These are phyloP conservation scores for Podila epigama DNA, from an alignment of 192 early-diverging fungal species.

Conservation along the genomic window DNA sequence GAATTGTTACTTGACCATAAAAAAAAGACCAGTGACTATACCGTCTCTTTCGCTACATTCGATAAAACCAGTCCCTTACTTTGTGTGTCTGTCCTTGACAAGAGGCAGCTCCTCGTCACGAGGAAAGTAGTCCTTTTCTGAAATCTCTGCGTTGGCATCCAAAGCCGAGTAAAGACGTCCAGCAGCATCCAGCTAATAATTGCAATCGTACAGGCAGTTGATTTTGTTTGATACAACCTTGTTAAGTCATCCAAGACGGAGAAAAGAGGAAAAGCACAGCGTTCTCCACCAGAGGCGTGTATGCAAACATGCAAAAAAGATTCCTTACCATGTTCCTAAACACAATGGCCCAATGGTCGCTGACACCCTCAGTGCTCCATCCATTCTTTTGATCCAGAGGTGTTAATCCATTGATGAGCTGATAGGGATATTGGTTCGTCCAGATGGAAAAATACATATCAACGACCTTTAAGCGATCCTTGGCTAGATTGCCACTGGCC, in stretches of 20 bases:
- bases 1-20: background rate
- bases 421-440: slow-evolving; percentile 68
- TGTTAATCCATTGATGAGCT: slow-evolving; percentile 56
- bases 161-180: slow-evolving; percentile 53
- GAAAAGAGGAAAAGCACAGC: too few species aligned
- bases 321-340: slow-evolving; percentile 52
- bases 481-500: slow-evolving; percentile 54
- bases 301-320: background rate
- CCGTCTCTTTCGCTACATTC: background rate
- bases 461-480: slow-evolving; percentile 52
- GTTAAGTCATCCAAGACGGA: too few species aligned
- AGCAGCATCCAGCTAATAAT: slow-evolving; percentile 58
- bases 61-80: slow-evolving; percentile 18
- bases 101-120: slow-evolving; percentile 52
- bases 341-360: slow-evolving; percentile 56
- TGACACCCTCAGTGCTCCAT: slow-evolving; percentile 52
- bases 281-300: background rate
- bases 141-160: slow-evolving; percentile 40
- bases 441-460: slow-evolving; percentile 67
- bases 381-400: slow-evolving; percentile 51
- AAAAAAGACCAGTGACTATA: background rate
- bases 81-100: slow-evolving; percentile 51
- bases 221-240: slow-evolving; percentile 5
- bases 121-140: slow-evolving; percentile 55
- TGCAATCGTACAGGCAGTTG: background rate